Conservation (phyloP, 331 rosid genomes). For the Rosa hybrid region DNA sequence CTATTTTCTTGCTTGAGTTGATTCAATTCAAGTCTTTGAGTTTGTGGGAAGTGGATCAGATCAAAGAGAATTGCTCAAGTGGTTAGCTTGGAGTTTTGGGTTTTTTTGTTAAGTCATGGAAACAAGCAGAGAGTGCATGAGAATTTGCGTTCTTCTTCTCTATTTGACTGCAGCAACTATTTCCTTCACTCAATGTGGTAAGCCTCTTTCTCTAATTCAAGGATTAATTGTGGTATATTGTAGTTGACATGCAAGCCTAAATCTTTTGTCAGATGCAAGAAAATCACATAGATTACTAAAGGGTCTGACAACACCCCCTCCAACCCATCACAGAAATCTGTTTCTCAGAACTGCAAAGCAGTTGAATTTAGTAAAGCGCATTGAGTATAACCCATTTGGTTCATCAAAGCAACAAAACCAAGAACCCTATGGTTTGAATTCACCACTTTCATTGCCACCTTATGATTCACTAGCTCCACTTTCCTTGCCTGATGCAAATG, state of each 20-base stretch:
- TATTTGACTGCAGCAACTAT: constrained; percentile 42
- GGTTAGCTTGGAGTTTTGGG: neutral
- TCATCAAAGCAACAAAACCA: constrained; percentile 46
- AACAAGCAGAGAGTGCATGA: constrained; percentile 31
- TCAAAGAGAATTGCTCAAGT: neutral
- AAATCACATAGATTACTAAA: constrained; percentile 39
- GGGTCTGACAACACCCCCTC: constrained; percentile 14
- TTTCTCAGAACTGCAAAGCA: constrained; percentile 45
- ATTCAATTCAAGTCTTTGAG: constrained; percentile 34
- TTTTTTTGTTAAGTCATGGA: constrained; percentile 39
- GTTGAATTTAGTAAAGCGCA: constrained; percentile 44
- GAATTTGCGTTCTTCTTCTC: constrained; percentile 40
- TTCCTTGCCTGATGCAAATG: constrained; percentile 46
- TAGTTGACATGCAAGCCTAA: constrained; percentile 18
- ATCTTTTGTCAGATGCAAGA: constrained; percentile 53
- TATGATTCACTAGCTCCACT: constrained; percentile 72
- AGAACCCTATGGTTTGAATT: constrained; percentile 64
- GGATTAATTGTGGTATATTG: neutral
- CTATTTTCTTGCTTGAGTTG: constrained; percentile 17
- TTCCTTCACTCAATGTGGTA: constrained; percentile 68
- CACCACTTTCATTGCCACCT: constrained; percentile 76
- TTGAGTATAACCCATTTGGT: constrained; percentile 40
- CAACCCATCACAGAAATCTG: constrained; percentile 33
- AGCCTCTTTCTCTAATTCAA: constrained; percentile 11
- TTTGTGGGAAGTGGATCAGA: constrained; percentile 20